These are phyloP conservation scores for Microcyclosporella mali DNA, from an alignment of 2,329 filamentous ascomycete species.

Conservation along the genomic window DNA sequence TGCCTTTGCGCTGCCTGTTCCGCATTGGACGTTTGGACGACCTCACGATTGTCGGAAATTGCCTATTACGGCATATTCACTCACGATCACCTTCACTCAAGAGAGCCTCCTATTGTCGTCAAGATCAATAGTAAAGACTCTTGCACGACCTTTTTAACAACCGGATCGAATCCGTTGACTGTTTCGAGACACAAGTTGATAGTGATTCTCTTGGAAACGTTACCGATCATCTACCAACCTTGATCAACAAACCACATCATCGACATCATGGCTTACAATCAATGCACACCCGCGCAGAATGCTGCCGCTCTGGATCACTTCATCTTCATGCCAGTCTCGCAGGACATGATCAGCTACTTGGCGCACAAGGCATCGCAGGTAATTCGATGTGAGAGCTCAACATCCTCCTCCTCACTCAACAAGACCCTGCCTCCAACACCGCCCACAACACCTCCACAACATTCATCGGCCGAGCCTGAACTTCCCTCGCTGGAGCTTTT, in stretches of 20 bases:
- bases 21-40: conserved; percentile 6
- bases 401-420: conserved; percentile 32
- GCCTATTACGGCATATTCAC: conserved; percentile 23
- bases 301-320: conserved; percentile 72
- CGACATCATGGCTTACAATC: conserved; percentile 40
- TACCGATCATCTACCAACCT: conserved; percentile 8
- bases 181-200: conserved; percentile 5
- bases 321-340: conserved; percentile 67
- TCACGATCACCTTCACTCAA: conserved; percentile 3
- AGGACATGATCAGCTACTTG: conserved; percentile 71
- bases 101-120: conserved; percentile 23
- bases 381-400: conserved; percentile 65
- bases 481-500: conserved; percentile 82
- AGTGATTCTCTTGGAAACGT: conserved; percentile 9
- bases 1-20: conserved; percentile 12
- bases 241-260: conserved; percentile 14
- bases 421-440: conserved; percentile 53
- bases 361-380: conserved; percentile 68
- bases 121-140: conserved; percentile 23
- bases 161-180: conserved; percentile 9
- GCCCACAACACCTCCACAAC: conserved; percentile 52
- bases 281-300: conserved; percentile 49
- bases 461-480: conserved; percentile 43
- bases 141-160: conserved; percentile 9
- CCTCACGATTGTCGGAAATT: conserved; percentile 1